phyloP scores from a whole-genome alignment of 1,284 basidiomycete genomes.

The Tremellales sp. region DNA sequence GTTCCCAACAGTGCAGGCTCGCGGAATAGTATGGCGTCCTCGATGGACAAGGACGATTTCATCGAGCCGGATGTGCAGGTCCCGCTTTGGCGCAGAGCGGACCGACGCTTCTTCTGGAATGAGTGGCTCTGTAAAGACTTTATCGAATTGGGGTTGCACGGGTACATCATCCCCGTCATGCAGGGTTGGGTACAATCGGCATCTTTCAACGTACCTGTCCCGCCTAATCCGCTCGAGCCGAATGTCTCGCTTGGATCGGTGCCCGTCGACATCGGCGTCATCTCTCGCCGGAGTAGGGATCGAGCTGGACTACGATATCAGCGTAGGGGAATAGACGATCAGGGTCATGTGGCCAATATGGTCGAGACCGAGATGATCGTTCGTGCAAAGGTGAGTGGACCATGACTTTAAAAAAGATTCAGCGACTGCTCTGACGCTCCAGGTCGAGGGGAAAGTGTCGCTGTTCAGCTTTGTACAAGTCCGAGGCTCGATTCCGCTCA shows the following conservation, averaged over 20 bases:
- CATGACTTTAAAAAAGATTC: no score
- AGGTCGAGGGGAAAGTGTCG: conserved; percentile 61
- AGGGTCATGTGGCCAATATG: conserved; percentile 55
- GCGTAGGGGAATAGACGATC: conserved; percentile 53
- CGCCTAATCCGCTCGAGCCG: conserved; percentile 22
- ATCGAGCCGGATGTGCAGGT: conserved; percentile 50
- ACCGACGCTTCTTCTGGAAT: conserved; percentile 56
- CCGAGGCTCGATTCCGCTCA: conserved; percentile 84
- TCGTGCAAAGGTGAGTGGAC: conserved; percentile 61
- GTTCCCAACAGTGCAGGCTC: background rate
- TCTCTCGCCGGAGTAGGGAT: conserved; percentile 53
- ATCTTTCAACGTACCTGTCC: conserved; percentile 59
- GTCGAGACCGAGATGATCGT: conserved; percentile 63
- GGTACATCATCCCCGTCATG: conserved; percentile 79
- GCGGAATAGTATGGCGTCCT: background rate
- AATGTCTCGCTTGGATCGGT: conserved; percentile 23
- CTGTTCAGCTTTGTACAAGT: conserved; percentile 84
- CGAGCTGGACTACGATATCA: conserved; percentile 56
- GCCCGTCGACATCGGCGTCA: conserved; percentile 50
- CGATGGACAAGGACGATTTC: conserved; percentile 26
- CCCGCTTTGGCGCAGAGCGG: conserved; percentile 52
- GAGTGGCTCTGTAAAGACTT: conserved; percentile 46
- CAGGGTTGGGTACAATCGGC: conserved; percentile 80
- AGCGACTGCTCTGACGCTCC: background rate
- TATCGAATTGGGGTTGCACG: conserved; percentile 56